Base-by-base conservation (phyloP, 192 early-diverging fungal genomes). In the Paraglomus occultum region DNA sequence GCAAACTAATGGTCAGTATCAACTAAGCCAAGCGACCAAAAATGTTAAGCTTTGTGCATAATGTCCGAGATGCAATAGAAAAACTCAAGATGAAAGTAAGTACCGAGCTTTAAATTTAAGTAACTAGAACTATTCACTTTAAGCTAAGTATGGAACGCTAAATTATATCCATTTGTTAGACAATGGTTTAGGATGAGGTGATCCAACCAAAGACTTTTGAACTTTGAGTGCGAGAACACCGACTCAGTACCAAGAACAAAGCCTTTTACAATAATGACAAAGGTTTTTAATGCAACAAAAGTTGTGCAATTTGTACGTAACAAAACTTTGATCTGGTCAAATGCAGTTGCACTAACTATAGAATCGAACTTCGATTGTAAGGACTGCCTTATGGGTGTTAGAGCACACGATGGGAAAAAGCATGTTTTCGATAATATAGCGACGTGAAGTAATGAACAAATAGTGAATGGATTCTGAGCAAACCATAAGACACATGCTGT, bases 21-120 rank as follows among this genome's bases (percentile, higher is more conserved):
- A 81, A 18, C 70, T 83, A 17, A 84, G 84, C 42, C 85, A n/a
- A 87, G 51, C 70, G 85, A 45, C 65, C 77, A 15, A 74, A 78
- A 1, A 70, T 79, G 17, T 57, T 81, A n/a, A 78, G 72, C 73
- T 74, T 74, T 11, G 70, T 81, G 31, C 58, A 70, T 74, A 70
- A 79, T 40, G 72, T 71, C 4, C 61, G 72, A 18, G 74, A 77
- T 38, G 45, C 46, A 10, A 74, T 74, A n/a, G 74, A 81, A 47
- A 64, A 59, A 20, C 68, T 81, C 11, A 66, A 7, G 58, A 71
- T n/a, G 70, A 73, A 66, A 67, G 79, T 80, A 70, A 44, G 48
- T 70, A 49, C 8, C 0, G 22, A 20, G 20, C 6, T 10, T 43
- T 20, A 44, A 8, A 12, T 40, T 40, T 49, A 49, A 45, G 31